Evolutionary conservation across 768 basidiomycete species (phyloP), one percentile per base, ranked within the genome.

Genomic region (Psilocybe azurescens): DNA sequence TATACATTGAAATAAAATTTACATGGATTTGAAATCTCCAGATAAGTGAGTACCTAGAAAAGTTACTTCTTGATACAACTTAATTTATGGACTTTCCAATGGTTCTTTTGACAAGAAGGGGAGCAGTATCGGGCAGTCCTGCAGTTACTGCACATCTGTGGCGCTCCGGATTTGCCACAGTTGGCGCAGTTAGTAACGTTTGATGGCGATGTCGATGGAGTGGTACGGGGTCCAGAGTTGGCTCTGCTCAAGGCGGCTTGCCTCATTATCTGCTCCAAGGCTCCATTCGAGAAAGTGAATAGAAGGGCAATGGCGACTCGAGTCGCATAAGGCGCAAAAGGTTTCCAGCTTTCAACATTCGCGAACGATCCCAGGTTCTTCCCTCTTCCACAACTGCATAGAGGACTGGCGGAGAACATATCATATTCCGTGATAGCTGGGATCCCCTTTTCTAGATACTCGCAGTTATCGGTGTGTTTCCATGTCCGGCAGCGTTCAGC

Each of bases 371-470:
- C 79, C 6, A 81, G 70, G 52, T 81, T 78, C 51, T 85, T 76
- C 3, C 85, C 86, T 39, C 70, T 69, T 1, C 86, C 86, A 52
- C 87, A 89, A 2, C 74, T 75, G 63, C 88, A 89, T 18, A 87
- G 69, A 0, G 85, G 84, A 29, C 66, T 67, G 8, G 67, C 68
- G 38, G 72, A 69, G 2, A 73, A 74, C 14, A 77, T 71, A 14
- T 44, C 41, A 44, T 14, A 44, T 36, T 80, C 77, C 11, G 67
- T 65, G 33, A 73, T 70, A 3, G 82, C 70, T 0, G 86, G 85
- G 18, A 85, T 72, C 51, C 59, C 74, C 33, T 52, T 63, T 13
- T 16, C 63, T 0, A 60, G n/a, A 66, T 87, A 88, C 68, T 84
- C 82, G 74, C 87, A 88, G 16, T 69, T 70, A 1, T 67, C 38